Percentiles rank a stretch among this genome's conserved stretches.
These are phyloP conservation scores for Didymella pomorum DNA, from an alignment of 2,329 filamentous ascomycete species.

Conservation along the genomic window DNA sequence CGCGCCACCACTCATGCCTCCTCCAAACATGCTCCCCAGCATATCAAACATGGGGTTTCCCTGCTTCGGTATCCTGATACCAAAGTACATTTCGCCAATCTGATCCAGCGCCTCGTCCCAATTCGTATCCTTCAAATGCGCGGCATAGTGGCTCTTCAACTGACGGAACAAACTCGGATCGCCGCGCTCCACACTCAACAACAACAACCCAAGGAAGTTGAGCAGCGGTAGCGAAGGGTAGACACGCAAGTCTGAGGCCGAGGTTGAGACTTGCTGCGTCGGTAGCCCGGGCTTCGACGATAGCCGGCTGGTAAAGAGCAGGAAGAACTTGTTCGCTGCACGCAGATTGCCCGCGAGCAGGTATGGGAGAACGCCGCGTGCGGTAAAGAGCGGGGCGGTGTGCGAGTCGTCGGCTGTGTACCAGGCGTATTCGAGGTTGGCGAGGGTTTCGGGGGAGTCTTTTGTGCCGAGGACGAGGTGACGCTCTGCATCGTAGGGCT, in stretches of 20 bases:
- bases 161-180: slow-evolving; percentile 80
- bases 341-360: slow-evolving; percentile 89
- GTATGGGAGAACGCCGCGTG: slow-evolving; percentile 88
- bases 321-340: slow-evolving; percentile 83
- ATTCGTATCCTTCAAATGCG: slow-evolving; percentile 76
- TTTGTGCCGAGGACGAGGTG: slow-evolving; percentile 89
- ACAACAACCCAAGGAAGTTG: slow-evolving; percentile 88
- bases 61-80: slow-evolving; percentile 85
- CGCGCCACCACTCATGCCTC: slow-evolving; percentile 64
- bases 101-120: slow-evolving; percentile 85
- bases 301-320: slow-evolving; percentile 75
- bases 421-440: slow-evolving; percentile 89
- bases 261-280: slow-evolving; percentile 81
- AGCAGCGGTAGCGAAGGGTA: slow-evolving; percentile 93
- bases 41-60: slow-evolving; percentile 95
- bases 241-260: slow-evolving; percentile 76
- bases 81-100: slow-evolving; percentile 97
- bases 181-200: slow-evolving; percentile 84
- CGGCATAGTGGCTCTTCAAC: slow-evolving; percentile 80
- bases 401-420: slow-evolving; percentile 89
- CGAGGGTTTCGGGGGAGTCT: slow-evolving; percentile 82
- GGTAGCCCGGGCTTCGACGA: slow-evolving; percentile 69
- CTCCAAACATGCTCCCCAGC: slow-evolving; percentile 95
- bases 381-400: slow-evolving; percentile 84
- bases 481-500: slow-evolving; percentile 90